phyloP scores from a whole-genome alignment of 2,329 filamentous ascomycete genomes.

The Plectosphaerella sp. region DNA sequence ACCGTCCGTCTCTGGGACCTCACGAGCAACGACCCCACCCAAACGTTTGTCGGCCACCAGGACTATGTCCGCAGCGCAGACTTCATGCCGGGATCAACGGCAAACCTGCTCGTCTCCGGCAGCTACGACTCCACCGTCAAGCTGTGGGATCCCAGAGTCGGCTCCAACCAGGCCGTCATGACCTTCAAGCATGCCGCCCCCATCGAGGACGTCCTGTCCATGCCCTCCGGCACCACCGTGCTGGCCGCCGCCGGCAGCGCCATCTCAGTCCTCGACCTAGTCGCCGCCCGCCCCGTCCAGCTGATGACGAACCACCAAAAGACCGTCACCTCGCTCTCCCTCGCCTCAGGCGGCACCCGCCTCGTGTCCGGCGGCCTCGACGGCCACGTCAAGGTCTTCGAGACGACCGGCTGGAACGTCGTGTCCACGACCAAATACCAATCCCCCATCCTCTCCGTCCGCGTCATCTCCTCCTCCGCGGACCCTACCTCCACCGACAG shows the following conservation, averaged over 20 bases:
- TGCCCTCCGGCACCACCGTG: conserved; percentile 81
- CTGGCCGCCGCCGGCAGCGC: conserved; percentile 80
- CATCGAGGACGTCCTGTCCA: conserved; percentile 81
- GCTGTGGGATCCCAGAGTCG: conserved; percentile 84
- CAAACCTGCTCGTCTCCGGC: conserved; percentile 79
- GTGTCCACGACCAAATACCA: conserved; percentile 94
- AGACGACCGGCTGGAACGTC: conserved; percentile 91
- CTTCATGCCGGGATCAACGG: conserved; percentile 72
- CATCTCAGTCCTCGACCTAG: conserved; percentile 87
- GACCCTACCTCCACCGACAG: conserved; percentile 33
- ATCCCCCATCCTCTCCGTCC: conserved; percentile 80
- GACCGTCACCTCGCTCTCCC: conserved; percentile 82
- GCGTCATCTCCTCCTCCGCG: conserved; percentile 65
- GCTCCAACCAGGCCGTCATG: conserved; percentile 67
- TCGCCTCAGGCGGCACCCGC: conserved; percentile 75
- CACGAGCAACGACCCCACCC: conserved; percentile 69
- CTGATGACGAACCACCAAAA: conserved; percentile 95
- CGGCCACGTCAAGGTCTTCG: conserved; percentile 95
- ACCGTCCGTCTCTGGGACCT: conserved; percentile 95
- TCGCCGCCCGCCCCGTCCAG: conserved; percentile 82
- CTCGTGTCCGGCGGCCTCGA: conserved; percentile 87
- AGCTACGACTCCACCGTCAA: conserved; percentile 93
- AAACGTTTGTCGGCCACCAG: conserved; percentile 77
- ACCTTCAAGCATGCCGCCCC: conserved; percentile 91
- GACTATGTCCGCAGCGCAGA: conserved; percentile 88